Percentiles rank a stretch among this genome's conserved stretches.
phyloP scores from a whole-genome alignment of 441 rosid species.

The Gossypium gossypioides region DNA sequence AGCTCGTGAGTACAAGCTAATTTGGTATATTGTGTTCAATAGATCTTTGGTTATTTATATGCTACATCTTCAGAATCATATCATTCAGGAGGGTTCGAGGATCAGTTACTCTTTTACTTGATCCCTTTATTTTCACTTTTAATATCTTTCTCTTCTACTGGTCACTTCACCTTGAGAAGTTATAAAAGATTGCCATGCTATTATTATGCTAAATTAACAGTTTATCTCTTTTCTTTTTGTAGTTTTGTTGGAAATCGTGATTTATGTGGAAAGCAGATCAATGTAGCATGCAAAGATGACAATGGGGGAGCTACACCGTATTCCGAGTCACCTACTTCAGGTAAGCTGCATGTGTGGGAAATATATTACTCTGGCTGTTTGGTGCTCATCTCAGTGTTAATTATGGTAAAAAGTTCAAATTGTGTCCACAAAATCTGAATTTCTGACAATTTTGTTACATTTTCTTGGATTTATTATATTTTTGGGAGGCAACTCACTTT shows the following conservation, averaged over 20 bases:
- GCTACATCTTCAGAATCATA: not conserved
- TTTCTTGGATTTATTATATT: conserved; percentile 1
- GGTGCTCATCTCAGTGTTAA: conserved; percentile 8
- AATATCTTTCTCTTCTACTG: not conserved
- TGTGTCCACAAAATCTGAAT: not conserved
- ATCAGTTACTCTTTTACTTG: not conserved
- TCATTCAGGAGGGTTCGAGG: not conserved
- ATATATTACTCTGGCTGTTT: conserved; percentile 6
- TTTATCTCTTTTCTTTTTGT: conserved; percentile 10
- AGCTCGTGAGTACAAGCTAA: conserved; percentile 56
- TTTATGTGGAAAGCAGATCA: conserved; percentile 80
- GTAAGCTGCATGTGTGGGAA: conserved; percentile 23
- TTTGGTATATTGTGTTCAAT: not conserved
- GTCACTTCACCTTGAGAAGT: not conserved
- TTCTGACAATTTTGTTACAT: conserved; percentile 2
- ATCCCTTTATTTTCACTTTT: not conserved
- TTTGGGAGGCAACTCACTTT: conserved; percentile 10
- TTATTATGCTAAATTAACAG: conserved; percentile 18
- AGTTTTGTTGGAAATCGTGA: conserved; percentile 76
- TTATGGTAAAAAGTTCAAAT: not conserved
- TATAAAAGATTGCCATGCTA: not conserved
- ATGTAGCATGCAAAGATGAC: conserved; percentile 47
- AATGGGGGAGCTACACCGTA: conserved; percentile 38
- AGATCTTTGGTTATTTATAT: not conserved
- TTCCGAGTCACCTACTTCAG: conserved; percentile 35